These are phyloP conservation scores for Salvia sclarea DNA, from an alignment of 305 asterid species.

Conservation along the genomic window DNA sequence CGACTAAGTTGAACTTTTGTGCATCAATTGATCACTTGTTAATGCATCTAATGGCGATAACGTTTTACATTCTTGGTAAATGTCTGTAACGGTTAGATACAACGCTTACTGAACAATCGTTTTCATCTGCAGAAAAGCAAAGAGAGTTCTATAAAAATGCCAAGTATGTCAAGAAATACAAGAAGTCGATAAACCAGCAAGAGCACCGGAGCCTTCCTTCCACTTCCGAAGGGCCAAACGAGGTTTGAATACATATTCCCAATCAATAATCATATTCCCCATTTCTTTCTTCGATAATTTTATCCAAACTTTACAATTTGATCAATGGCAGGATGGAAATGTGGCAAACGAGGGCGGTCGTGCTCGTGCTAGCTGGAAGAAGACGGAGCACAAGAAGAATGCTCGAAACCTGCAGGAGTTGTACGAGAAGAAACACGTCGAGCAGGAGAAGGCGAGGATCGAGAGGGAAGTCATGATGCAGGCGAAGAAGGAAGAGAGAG, in stretches of 20 bases:
- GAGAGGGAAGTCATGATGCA: conserved; percentile 62
- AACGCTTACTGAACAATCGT: conserved; percentile 7
- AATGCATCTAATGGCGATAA: conserved; percentile 4
- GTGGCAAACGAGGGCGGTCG: conserved; percentile 31
- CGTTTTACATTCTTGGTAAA: background rate
- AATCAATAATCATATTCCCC: background rate
- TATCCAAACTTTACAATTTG: background rate
- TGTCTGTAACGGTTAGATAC: background rate
- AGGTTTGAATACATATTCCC: conserved; percentile 45
- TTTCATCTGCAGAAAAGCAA: conserved; percentile 62
- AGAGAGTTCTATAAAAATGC: conserved; percentile 90
- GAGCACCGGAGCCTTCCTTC: conserved; percentile 37
- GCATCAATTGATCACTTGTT: background rate
- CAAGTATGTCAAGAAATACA: conserved; percentile 61
- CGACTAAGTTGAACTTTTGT: background rate
- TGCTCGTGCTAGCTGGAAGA: conserved; percentile 32
- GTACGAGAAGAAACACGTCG: conserved; percentile 61
- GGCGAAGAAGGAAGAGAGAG: conserved; percentile 58
- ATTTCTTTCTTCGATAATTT: background rate
- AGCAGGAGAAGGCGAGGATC: conserved; percentile 57
- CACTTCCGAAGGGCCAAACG: conserved; percentile 29
- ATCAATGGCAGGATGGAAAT: conserved; percentile 42
- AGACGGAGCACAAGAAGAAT: conserved; percentile 37
- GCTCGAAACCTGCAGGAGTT: conserved; percentile 49
- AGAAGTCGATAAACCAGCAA: conserved; percentile 55